These are phyloP conservation scores for Colletotrichum lindemuthianum DNA, from an alignment of 2,329 filamentous ascomycete species.

Conservation along the genomic window DNA sequence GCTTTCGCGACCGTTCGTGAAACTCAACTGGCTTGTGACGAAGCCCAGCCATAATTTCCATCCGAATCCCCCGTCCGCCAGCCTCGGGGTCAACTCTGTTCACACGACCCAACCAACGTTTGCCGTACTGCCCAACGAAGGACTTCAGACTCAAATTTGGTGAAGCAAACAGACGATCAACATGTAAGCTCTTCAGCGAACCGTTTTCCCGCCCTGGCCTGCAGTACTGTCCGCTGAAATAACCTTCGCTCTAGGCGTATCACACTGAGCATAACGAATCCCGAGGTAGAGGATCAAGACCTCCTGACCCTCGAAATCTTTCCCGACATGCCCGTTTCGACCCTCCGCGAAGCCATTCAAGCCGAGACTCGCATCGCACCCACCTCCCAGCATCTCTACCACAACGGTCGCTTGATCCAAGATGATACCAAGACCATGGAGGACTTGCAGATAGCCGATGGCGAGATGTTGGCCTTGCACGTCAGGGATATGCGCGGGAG, in stretches of 20 bases:
- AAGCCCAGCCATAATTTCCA: conserved; percentile 5
- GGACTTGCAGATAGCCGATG: conserved; percentile 82
- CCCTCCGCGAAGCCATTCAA: conserved; percentile 88
- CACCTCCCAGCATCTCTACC: conserved; percentile 83
- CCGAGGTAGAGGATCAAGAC: conserved; percentile 71
- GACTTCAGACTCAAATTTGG: too few species aligned
- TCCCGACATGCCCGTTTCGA: conserved; percentile 82
- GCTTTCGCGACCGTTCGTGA: conserved; percentile 30
- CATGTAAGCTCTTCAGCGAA: conserved; percentile 24
- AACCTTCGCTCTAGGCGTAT: conserved; percentile 73
- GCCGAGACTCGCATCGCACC: conserved; percentile 81
- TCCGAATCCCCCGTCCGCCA: neutral
- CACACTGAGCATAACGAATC: conserved; percentile 84
- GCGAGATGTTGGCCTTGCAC: conserved; percentile 92
- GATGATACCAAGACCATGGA: conserved; percentile 85
- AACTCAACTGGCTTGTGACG: conserved; percentile 18
- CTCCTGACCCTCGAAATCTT: conserved; percentile 86
- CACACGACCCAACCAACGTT: neutral
- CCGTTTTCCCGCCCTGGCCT: neutral
- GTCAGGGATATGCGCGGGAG: conserved; percentile 69
- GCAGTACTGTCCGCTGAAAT: conserved; percentile 13
- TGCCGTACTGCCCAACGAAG: too few species aligned
- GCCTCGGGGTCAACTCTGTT: neutral
- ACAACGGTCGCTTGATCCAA: conserved; percentile 82
- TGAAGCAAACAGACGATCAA: conserved; percentile 10